Evolutionary conservation across 2,329 filamentous ascomycete genomes (phyloP).

Genomic region (Microthyrium microscopicum): DNA sequence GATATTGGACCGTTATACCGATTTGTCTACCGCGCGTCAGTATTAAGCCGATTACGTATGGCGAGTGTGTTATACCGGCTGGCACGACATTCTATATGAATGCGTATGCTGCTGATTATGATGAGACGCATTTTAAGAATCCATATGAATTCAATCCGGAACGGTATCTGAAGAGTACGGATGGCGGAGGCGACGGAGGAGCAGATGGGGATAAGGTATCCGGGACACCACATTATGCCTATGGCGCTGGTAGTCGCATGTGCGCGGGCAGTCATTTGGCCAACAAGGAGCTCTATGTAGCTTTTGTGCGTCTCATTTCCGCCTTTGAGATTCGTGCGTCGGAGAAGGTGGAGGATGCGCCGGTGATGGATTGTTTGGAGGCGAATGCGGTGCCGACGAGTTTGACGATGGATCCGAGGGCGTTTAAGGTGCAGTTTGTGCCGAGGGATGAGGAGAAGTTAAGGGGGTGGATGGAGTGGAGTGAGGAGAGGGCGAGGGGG

Average conservation of each 20-base stretch:
- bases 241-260: constrained; percentile 28
- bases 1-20: constrained; percentile 66
- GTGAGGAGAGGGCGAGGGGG: constrained; percentile 28
- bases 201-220: not conserved
- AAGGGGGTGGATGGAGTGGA: constrained; percentile 30
- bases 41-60: constrained; percentile 56
- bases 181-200: constrained; percentile 14
- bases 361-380: constrained; percentile 27
- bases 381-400: constrained; percentile 30
- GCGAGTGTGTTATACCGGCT: constrained; percentile 50
- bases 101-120: constrained; percentile 60
- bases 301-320: constrained; percentile 30
- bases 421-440: constrained; percentile 32
- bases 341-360: constrained; percentile 21
- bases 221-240: constrained; percentile 32
- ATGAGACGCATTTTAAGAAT: constrained; percentile 48
- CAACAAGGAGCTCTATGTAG: constrained; percentile 26
- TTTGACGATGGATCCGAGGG: constrained; percentile 33
- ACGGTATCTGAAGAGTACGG: constrained; percentile 40
- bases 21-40: constrained; percentile 58
- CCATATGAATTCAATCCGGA: constrained; percentile 51
- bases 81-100: constrained; percentile 72
- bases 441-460: constrained; percentile 24
- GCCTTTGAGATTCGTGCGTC: constrained; percentile 30
- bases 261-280: constrained; percentile 24